A percentile compares a stretch with the other conserved stretches of the same genome.
Conservation (phyloP, 805 yeast species). For the Komagataella pseudopastoris region DNA sequence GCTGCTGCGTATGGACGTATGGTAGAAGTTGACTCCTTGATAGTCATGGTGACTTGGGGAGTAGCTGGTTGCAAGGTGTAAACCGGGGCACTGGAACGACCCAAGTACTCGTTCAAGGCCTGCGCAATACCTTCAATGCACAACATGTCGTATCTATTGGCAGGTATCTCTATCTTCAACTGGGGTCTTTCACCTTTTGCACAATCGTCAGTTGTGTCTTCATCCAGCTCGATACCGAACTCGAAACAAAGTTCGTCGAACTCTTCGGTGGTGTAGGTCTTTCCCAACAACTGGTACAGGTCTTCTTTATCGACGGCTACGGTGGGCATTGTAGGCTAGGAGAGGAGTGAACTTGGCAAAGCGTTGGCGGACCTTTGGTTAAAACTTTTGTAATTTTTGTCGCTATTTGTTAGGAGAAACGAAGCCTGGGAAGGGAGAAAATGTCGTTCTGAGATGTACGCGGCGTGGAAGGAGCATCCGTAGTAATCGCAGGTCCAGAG, state of each 20-base stretch:
- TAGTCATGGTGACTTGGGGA: slow-evolving; percentile 52
- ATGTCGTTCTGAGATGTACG: not conserved
- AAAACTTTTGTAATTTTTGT: not conserved
- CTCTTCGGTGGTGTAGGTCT: slow-evolving; percentile 66
- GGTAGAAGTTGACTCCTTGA: slow-evolving; percentile 58
- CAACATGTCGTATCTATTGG: slow-evolving; percentile 95
- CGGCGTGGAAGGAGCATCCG: not conserved
- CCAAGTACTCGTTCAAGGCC: slow-evolving; percentile 83
- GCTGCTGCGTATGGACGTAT: slow-evolving; percentile 91
- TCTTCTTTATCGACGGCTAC: slow-evolving; percentile 91
- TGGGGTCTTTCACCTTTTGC: slow-evolving; percentile 84
- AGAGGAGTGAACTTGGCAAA: not conserved
- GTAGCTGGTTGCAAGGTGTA: slow-evolving; percentile 49
- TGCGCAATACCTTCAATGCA: slow-evolving; percentile 98
- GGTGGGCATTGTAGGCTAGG: slow-evolving; percentile 67
- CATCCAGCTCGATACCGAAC: slow-evolving; percentile 95
- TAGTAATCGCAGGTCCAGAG: not conserved
- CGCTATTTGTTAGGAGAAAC: not conserved
- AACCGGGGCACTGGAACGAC: slow-evolving; percentile 48
- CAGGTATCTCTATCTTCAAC: slow-evolving; percentile 92
- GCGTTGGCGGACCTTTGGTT: not conserved
- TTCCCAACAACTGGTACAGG: slow-evolving; percentile 66
- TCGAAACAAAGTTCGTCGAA: slow-evolving; percentile 96
- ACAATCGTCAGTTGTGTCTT: slow-evolving; percentile 80
- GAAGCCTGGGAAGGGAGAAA: not conserved